A percentile compares a stretch with the other conserved stretches of the same genome.
Evolutionary conservation across 192 early-diverging fungal species (phyloP).

Genomic region (Piromyces sp.): DNA sequence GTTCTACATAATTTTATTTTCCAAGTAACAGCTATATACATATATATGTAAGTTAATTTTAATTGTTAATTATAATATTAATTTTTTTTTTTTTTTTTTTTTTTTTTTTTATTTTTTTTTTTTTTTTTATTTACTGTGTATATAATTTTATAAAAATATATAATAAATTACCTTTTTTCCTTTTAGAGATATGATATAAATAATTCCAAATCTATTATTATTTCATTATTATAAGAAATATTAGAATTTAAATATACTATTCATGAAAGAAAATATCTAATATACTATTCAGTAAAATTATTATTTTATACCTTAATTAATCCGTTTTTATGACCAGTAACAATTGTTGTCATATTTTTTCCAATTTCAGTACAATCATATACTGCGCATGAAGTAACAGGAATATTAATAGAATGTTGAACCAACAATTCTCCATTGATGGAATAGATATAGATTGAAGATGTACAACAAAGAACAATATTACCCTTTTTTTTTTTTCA

Average conservation of each 20-base stretch:
- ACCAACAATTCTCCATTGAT: constrained; percentile 46
- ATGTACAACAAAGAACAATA: constrained; percentile 39
- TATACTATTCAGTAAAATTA: no score
- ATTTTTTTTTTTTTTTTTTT: no score
- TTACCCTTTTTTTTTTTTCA: constrained; percentile 18
- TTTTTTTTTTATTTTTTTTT: no score
- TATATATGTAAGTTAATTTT: no score
- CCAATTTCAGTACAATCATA: not conserved
- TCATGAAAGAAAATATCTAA: no score
- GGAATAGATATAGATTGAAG: constrained; percentile 34
- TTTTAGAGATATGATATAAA: not conserved
- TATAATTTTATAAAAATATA: no score
- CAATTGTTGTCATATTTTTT: not conserved
- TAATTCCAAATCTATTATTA: not conserved
- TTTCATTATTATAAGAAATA: no score
- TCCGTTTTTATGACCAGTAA: not conserved
- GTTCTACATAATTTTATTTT: not conserved
- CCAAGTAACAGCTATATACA: not conserved
- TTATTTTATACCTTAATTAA: not conserved
- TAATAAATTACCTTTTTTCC: not conserved
- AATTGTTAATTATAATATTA: no score
- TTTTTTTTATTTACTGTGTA: no score
- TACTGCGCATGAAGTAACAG: not conserved
- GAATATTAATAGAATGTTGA: constrained; percentile 14
- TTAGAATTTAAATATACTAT: no score